Evolutionary conservation across 768 basidiomycete genomes (phyloP), one percentile per base, ranked within the genome.

Genomic region (Psilocybe azurescens): DNA sequence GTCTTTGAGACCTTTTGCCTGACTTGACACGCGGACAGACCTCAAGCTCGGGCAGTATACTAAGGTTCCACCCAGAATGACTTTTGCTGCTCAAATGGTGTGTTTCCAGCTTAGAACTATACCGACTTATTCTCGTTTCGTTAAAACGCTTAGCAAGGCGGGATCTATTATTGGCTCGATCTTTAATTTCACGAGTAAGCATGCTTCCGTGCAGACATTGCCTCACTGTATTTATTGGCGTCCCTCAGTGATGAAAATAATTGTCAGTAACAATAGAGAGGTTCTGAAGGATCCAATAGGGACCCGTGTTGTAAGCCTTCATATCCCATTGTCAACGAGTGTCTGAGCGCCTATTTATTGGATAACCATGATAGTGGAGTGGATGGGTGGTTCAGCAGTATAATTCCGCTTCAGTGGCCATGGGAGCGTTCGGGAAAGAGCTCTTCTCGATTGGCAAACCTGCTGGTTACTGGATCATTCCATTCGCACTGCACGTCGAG

Each of bases 21-120:
- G 51, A 75, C 83, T 36, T 52, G 11, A 56, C 49, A 20, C 18
- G 4, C 48, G n/a, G 16, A 46, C 16, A 58, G 86, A 89, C 69
- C 73, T 91, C 63, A 93, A 93, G 74, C 80, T 91, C 56, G 89
- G 86, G 28, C 87, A 90, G 71, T 85, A 86, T 68, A 75, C 83
- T 0, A 88, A 89, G 71, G 81, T 90, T 46, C 87, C 89, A 11
- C 87, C 89, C 8, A 83, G 88, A 7, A 78, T 81, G 50, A 85
- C 87, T 67, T 87, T 89, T 69, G 68, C 83, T 8, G 85, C 85
- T 13, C 89, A 89, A 67, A 76, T 86, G 76, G 74, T 77, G 60
- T 6, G 28, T 14, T 5, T 39, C 16, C 30, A 33, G 18, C 8
- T n/a, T 13, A 5, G 33, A 11, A 14, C n/a, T n/a, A n/a, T n/a